Evolutionary conservation across 129 eudicot genomes (phyloP).

Genomic region (Centaurea solstitialis): DNA sequence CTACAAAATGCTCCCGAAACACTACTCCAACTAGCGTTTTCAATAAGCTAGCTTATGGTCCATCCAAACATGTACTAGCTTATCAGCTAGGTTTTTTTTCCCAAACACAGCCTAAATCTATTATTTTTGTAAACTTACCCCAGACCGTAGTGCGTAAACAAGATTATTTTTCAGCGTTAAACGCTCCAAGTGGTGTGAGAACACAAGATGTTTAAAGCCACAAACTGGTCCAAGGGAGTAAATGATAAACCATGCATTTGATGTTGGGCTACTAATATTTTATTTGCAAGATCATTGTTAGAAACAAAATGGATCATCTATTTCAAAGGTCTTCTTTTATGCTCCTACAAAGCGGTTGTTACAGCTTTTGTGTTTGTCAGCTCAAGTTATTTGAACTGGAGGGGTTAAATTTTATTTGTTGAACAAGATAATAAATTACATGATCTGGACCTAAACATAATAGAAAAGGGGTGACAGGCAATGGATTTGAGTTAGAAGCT

Average conservation of each 20-base stretch:
- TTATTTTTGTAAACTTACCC: neutral
- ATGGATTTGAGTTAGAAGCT: neutral
- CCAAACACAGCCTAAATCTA: no score
- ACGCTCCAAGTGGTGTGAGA: neutral
- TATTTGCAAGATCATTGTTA: neutral
- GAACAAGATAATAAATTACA: neutral
- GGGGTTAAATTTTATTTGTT: neutral
- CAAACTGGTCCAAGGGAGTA: neutral
- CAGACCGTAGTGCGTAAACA: neutral
- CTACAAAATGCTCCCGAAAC: no score
- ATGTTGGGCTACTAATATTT: neutral
- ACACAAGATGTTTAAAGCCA: neutral
- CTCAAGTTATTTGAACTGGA: neutral
- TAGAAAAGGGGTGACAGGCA: neutral
- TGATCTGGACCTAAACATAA: neutral
- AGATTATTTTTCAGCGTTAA: neutral
- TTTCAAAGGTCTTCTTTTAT: neutral
- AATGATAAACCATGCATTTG: neutral
- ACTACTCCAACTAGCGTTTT: no score
- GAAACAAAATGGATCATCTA: neutral
- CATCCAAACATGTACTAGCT: no score
- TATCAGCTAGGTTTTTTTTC: no score
- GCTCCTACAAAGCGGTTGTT: neutral
- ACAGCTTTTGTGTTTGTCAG: neutral
- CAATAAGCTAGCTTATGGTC: no score